Evolutionary conservation across 257 asterid species (phyloP).

Genomic region (Eucommia ulmoides): DNA sequence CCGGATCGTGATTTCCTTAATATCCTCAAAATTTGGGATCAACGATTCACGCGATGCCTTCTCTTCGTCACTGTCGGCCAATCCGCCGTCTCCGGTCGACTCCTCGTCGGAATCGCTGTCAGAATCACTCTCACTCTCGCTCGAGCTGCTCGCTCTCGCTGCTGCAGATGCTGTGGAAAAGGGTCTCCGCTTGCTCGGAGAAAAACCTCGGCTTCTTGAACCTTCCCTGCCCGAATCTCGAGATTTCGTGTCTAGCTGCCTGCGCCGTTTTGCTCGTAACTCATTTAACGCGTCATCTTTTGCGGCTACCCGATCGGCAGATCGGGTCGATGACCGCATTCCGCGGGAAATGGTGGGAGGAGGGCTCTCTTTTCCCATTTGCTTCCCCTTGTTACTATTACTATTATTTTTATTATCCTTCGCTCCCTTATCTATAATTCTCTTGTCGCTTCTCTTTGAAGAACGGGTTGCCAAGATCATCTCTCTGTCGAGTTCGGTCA

Average conservation of each 20-base stretch:
- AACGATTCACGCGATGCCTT: not conserved
- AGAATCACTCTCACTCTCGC: not conserved
- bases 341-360: not conserved
- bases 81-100: not conserved
- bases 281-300: not conserved
- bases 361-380: not conserved
- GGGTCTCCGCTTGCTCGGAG: not conserved
- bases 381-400: too few relatives aligned
- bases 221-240: not conserved
- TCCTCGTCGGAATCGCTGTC: not conserved
- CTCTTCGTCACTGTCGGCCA: not conserved
- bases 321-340: not conserved
- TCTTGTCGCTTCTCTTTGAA: not conserved
- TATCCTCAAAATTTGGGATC: not conserved
- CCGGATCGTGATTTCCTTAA: not conserved
- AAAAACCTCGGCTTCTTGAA: not conserved
- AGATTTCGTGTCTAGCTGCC: not conserved
- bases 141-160: not conserved
- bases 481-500: not conserved
- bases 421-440: not conserved
- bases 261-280: not conserved
- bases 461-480: not conserved
- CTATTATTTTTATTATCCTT: too few relatives aligned
- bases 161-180: not conserved
- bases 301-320: not conserved